Percentiles rank a stretch among this genome's conserved stretches.
phyloP scores from a whole-genome alignment of 257 asterid genomes.

The Buddleja alternifolia region DNA sequence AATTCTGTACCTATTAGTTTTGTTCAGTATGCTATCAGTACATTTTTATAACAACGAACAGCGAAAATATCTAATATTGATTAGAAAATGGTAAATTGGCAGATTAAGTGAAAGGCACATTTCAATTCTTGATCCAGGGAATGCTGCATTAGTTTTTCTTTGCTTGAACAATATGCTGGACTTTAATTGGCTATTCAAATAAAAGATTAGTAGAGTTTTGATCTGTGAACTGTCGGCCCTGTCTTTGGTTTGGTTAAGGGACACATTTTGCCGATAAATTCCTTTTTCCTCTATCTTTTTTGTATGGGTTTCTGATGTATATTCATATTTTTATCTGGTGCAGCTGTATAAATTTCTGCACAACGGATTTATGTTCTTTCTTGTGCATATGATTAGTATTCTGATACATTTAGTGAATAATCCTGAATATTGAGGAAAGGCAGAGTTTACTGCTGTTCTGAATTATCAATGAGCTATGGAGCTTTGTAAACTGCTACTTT shows the following conservation, averaged over 20 bases:
- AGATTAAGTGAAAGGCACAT: not conserved
- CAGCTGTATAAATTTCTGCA: constrained; percentile 5
- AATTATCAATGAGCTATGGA: constrained; percentile 4
- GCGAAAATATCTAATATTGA: not conserved
- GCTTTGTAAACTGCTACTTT: constrained; percentile 14
- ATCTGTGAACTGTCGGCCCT: not conserved
- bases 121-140: not conserved
- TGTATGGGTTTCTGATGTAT: not conserved
- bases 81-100: not conserved
- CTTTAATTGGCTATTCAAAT: not conserved
- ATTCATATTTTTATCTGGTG: not conserved
- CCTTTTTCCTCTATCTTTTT: not conserved
- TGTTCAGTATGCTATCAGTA: not conserved
- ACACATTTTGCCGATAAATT: not conserved
- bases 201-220: not conserved
- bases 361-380: not conserved
- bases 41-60: not conserved
- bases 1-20: not conserved
- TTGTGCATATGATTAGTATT: not conserved
- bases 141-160: not conserved
- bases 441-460: not conserved
- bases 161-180: constrained; percentile 8
- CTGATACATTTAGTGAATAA: not conserved
- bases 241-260: not conserved
- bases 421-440: not conserved